Evolutionary conservation across 1,139 yeast genomes (phyloP), one percentile per base, ranked within the genome.

Genomic region (Candida frijolesensis): DNA sequence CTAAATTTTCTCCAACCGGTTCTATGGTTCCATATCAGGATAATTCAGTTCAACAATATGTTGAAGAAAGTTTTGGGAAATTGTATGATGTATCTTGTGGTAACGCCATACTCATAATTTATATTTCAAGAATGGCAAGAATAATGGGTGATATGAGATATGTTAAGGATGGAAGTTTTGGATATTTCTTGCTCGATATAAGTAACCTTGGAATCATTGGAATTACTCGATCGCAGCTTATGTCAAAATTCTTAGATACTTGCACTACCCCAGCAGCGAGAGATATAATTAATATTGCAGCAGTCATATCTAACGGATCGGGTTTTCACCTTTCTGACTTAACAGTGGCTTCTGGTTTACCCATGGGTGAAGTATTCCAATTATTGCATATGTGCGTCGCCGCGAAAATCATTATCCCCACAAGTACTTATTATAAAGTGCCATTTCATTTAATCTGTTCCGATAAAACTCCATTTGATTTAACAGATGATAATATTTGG

Each of bases 251-350:
- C 41, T 46, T 66, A 18, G 44, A 51, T 3, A 39, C 52, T 2
- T 54, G 61, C 6, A 45, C 66, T 8, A 53, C 59, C 9, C 49
- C 54, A 0, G 64, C 61, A 14, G 63, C 66, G 4, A 51, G 49
- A 18, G 37, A 47, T 0, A 42, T 80, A 27, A 56, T 80, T 47
- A 70, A 74, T 45, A 72, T 66, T 57, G 83, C 83, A 1, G 74
- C 82, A 1, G 71, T 82, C 25, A 68, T 77, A 15, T 67, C 76
- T 44, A 67, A 53, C n/a, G 67, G 78, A 18, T 71, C 72, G 34
- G 64, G 71, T 4, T 80, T 81, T 57, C 68, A 72, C 11, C 61
- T 81, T 29, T 68, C 71, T 7, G 83, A 79, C 48, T 60, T 81
- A 41, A 65, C 71, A 45, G 63, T 71, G 12, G 81, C 76, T 2